These are phyloP conservation scores for Pulveroboletus sp. DNA, from an alignment of 1,284 basidiomycete species.

Conservation along the genomic window DNA sequence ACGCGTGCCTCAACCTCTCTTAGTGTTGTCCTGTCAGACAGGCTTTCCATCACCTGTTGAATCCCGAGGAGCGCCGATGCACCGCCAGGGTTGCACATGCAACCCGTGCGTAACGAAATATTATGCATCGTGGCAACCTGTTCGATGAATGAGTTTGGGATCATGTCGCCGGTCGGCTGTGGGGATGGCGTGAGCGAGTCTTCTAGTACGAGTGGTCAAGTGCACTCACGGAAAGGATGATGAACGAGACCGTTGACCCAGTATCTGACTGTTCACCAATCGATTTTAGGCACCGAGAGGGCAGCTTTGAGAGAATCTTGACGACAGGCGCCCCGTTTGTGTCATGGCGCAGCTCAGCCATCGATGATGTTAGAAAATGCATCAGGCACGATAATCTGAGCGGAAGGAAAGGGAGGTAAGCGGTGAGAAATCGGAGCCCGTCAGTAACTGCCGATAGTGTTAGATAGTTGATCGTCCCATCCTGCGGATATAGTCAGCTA, in stretches of 20 bases:
- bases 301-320: slow-evolving; percentile 61
- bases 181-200: background rate
- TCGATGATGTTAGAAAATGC: slow-evolving; percentile 53
- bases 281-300: slow-evolving; percentile 52
- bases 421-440: slow-evolving; percentile 71
- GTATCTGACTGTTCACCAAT: slow-evolving; percentile 68
- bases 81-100: slow-evolving; percentile 84
- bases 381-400: slow-evolving; percentile 67
- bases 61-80: slow-evolving; percentile 70
- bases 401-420: slow-evolving; percentile 76
- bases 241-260: slow-evolving; percentile 63
- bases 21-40: slow-evolving; percentile 61
- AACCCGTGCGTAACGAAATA: slow-evolving; percentile 78
- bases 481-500: slow-evolving; percentile 44
- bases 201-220: background rate
- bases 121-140: slow-evolving; percentile 60
- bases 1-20: slow-evolving; percentile 60
- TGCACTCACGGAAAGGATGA: slow-evolving; percentile 63
- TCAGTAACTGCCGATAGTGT: slow-evolving; percentile 73
- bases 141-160: slow-evolving; percentile 72
- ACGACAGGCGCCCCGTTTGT: slow-evolving; percentile 57
- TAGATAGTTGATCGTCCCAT: slow-evolving; percentile 82
- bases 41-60: slow-evolving; percentile 62
- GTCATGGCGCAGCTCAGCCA: slow-evolving; percentile 60
- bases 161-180: slow-evolving; percentile 62